phyloP scores from a whole-genome alignment of 208 protist genomes.

The Trichomonas gallinae region DNA sequence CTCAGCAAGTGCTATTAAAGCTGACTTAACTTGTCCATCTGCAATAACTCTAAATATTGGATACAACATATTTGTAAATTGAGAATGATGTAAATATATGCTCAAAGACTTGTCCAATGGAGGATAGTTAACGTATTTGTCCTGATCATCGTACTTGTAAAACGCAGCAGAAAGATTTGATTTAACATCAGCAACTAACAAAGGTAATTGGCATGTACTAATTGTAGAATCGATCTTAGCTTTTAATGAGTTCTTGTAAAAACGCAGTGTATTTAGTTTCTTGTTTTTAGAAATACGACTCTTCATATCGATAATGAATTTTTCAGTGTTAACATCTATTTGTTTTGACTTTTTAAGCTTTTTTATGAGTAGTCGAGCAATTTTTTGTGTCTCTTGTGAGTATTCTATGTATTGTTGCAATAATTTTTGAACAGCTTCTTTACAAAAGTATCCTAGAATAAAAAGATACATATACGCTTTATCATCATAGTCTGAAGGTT shows the following conservation, averaged over 20 bases:
- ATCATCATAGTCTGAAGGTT: neutral
- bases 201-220: neutral
- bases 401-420: neutral
- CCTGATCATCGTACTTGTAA: neutral
- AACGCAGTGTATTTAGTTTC: neutral
- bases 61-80: neutral
- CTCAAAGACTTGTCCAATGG: neutral
- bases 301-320: neutral
- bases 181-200: neutral
- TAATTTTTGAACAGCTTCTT: neutral
- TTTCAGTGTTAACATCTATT: neutral
- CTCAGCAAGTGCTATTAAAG: neutral
- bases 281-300: neutral
- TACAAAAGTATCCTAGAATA: neutral
- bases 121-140: neutral
- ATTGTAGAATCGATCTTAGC: neutral
- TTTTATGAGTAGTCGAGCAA: neutral
- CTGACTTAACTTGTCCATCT: neutral
- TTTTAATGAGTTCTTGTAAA: neutral
- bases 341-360: neutral
- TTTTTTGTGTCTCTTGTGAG: neutral
- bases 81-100: neutral
- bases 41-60: neutral
- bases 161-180: neutral
- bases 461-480: neutral